These are phyloP conservation scores for Suillus hirtellus DNA, from an alignment of 768 basidiomycete species.

Conservation along the genomic window DNA sequence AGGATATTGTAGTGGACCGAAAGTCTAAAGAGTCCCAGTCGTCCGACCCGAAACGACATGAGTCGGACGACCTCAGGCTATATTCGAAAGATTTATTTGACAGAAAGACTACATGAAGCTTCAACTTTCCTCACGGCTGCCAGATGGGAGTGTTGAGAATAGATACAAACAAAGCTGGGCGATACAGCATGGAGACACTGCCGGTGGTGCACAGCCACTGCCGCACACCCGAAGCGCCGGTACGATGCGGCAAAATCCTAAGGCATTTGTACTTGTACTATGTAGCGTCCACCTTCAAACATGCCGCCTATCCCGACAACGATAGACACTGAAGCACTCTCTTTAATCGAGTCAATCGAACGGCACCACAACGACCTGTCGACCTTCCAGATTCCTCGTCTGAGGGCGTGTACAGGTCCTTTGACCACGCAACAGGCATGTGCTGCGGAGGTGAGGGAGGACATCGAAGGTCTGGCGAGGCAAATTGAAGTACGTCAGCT, in stretches of 20 bases:
- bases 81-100: neutral
- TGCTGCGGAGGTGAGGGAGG: conserved; percentile 74
- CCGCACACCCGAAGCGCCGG: too few species aligned
- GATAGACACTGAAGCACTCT: conserved; percentile 51
- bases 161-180: too few species aligned
- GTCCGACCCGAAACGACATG: neutral
- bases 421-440: conserved; percentile 69
- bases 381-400: conserved; percentile 73
- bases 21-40: neutral
- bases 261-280: too few species aligned
- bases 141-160: too few species aligned
- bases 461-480: conserved; percentile 59
- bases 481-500: conserved; percentile 62
- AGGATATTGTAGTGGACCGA: neutral
- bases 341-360: conserved; percentile 51
- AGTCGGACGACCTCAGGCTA: neutral
- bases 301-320: conserved; percentile 68
- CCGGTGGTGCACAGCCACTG: too few species aligned
- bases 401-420: conserved; percentile 69
- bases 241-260: too few species aligned
- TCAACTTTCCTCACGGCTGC: too few species aligned
- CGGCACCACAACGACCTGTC: conserved; percentile 63
- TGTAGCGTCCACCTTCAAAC: neutral
- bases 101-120: neutral
- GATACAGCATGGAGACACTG: too few species aligned